Percentiles rank a stretch among this genome's conserved stretches.
These are phyloP conservation scores for Pseudogymnoascus sp. DNA, from an alignment of 2,329 filamentous ascomycete genomes.

Conservation along the genomic window DNA sequence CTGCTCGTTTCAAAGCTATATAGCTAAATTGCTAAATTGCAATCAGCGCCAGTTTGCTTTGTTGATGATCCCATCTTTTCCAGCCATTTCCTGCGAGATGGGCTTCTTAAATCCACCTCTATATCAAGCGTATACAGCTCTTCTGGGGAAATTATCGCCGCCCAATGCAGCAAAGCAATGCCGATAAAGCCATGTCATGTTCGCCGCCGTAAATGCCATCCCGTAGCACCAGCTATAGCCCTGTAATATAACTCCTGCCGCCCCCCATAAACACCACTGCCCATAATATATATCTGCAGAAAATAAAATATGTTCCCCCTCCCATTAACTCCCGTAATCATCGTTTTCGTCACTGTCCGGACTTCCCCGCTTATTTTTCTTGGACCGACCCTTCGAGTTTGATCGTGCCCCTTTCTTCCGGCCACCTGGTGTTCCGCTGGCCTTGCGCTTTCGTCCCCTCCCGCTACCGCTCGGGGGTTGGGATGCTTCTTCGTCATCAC, in stretches of 20 bases:
- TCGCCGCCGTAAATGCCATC: conserved; percentile 6
- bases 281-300: conserved; percentile 1
- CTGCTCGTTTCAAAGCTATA: neutral
- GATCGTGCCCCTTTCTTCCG: conserved; percentile 55
- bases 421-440: conserved; percentile 40
- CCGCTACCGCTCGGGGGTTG: conserved; percentile 46
- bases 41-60: neutral
- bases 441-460: conserved; percentile 30
- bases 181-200: neutral
- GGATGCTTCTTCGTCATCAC: conserved; percentile 37
- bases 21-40: neutral
- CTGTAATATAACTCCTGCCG: neutral
- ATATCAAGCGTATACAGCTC: conserved; percentile 4
- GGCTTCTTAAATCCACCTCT: conserved; percentile 5
- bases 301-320: neutral
- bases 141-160: neutral
- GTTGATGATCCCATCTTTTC: conserved; percentile 1
- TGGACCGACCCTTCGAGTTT: conserved; percentile 42
- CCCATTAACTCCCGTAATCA: conserved; percentile 4
- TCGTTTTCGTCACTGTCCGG: conserved; percentile 30
- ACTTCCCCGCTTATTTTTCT: conserved; percentile 33
- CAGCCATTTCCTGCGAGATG: conserved; percentile 6
- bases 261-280: neutral
- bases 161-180: neutral
- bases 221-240: neutral